Base-by-base conservation (phyloP, 2,329 filamentous ascomycete species). In the Diaporthe humulicola region DNA sequence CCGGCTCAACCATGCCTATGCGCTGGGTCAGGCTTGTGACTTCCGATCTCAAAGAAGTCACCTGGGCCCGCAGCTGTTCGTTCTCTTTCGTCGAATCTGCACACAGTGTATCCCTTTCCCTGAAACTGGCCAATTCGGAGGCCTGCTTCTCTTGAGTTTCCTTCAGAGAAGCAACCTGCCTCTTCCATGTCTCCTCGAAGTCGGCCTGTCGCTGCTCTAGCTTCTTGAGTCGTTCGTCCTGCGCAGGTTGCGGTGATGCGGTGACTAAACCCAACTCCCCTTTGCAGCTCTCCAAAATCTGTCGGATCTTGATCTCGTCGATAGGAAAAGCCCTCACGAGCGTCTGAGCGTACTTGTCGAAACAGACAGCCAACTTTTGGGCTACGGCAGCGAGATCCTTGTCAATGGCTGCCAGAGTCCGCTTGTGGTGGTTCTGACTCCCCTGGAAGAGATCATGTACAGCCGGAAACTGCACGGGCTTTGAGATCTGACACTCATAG, bases 251-350 rank as follows among this genome's bases (percentile, higher is more conserved):
- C 17, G 67, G 22, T 9, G 58, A 42, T 9, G 22, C 28, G 40
- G 8, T 30, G 28, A 15, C 38, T 2, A 28, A 50, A 8, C 14
- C 66, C 45, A 52, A 14, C 12, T 70, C 74, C 19, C 14, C 48
- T 45, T 74, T 76, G 42, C 40, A 57, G 7, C 7, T 33, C 14
- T 76, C 72, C 48, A 76, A 25, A 17, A 70, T n/a, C 42, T 76
- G 74, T 33, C 60, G 72, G 19, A 38, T 45, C 69, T 73, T 76
- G 60, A 74, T 58, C 38, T 76, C 69, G 67, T 42, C 48, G 38
- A 74, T 30, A 22, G 69, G 72, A 38, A 73, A 50, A 22, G 58
- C 36, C 40, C 56, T 69, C 38, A 73, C 69, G 12, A 73, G 28
- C 9, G 57, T 45, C 33, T 67, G 52, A 19, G 56, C 61, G 10